phyloP scores from a whole-genome alignment of 805 yeast species.

The Ogataea populi-albae region DNA sequence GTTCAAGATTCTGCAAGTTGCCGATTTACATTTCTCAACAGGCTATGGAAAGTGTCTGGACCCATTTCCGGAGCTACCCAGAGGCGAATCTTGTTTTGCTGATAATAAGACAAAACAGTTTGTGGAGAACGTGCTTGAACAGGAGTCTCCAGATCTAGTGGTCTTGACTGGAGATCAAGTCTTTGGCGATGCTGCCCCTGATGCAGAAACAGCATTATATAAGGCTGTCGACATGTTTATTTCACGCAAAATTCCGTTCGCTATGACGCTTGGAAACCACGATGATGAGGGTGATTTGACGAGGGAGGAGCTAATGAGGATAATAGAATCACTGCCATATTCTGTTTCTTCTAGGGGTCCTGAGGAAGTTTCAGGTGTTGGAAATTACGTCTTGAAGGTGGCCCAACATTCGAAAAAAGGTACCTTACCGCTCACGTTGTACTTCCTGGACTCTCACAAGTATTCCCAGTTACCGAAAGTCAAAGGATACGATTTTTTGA shows the following conservation, averaged over 20 bases:
- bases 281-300: conserved; percentile 80
- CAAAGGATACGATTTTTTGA: conserved; percentile 87
- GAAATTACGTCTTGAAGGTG: conserved; percentile 68
- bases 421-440: conserved; percentile 53
- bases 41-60: conserved; percentile 80
- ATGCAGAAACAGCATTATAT: conserved; percentile 75
- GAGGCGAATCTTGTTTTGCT: conserved; percentile 60
- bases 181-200: conserved; percentile 76
- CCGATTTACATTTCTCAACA: conserved; percentile 89
- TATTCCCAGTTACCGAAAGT: conserved; percentile 63
- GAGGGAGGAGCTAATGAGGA: conserved; percentile 57
- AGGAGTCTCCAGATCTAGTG: conserved; percentile 81
- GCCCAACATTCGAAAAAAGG: conserved; percentile 36
- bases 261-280: conserved; percentile 87
- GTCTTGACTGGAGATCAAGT: conserved; percentile 91
- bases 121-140: conserved; percentile 58
- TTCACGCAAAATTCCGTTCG: conserved; percentile 70
- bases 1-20: conserved; percentile 82
- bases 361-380: conserved; percentile 68
- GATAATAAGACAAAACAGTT: conserved; percentile 69
- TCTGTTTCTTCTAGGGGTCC: conserved; percentile 66
- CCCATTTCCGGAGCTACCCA: conserved; percentile 47
- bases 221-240: conserved; percentile 75
- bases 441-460: conserved; percentile 82
- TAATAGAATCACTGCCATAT: conserved; percentile 61